Evolutionary conservation across 306 rosid species (phyloP).

Genomic region (Rubus parviflorus): DNA sequence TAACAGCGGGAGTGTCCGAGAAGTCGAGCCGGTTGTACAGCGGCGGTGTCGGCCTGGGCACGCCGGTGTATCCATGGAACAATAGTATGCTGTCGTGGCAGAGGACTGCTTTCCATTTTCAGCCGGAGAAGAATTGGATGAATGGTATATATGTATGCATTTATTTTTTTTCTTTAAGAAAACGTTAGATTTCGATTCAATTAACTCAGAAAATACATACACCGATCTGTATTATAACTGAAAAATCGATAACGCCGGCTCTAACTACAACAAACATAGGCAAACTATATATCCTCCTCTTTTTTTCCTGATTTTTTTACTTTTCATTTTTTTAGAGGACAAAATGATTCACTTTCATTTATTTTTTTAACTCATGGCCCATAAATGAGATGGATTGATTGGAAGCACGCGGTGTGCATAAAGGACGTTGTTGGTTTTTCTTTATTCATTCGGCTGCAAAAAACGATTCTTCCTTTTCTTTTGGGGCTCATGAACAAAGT

Average conservation of each 20-base stretch:
- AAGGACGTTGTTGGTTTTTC: neutral
- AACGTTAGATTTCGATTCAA: neutral
- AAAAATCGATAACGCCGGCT: neutral
- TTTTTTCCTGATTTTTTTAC: neutral
- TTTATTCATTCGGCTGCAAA: neutral
- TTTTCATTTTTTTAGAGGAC: neutral
- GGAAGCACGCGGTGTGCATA: constrained; percentile 2
- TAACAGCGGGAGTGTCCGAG: constrained; percentile 64
- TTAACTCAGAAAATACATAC: neutral
- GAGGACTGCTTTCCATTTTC: constrained; percentile 86
- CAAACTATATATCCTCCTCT: too few species aligned
- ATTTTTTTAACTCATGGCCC: neutral
- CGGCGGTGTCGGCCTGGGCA: neutral
- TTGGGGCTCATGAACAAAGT: neutral
- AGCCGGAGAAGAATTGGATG: constrained; percentile 93
- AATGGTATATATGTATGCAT: constrained; percentile 46
- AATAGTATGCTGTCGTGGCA: constrained; percentile 83
- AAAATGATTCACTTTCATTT: constrained; percentile 4
- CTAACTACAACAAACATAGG: neutral
- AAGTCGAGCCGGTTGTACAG: constrained; percentile 44
- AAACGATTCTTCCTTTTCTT: neutral
- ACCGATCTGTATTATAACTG: neutral
- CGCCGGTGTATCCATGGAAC: constrained; percentile 59
- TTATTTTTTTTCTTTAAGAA: neutral
- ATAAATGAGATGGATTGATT: constrained; percentile 4